These are phyloP conservation scores for Paramecium sonneborni DNA, from an alignment of 73 alveolate species.

Conservation along the genomic window DNA sequence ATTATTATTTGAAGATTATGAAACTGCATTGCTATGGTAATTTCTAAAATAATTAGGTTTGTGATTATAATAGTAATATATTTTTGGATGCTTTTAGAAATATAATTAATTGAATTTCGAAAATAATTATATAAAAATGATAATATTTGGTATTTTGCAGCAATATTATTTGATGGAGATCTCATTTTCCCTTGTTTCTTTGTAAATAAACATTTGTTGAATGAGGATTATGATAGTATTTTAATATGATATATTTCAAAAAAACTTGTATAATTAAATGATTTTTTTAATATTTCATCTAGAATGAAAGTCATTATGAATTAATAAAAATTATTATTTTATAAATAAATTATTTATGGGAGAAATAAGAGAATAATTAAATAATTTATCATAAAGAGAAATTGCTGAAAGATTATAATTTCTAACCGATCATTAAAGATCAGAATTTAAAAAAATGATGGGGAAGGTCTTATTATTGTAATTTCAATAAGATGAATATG, in stretches of 20 bases:
- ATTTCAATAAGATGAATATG: conserved; percentile 31
- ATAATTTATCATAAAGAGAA: background rate
- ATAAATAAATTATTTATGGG: conserved; percentile 25
- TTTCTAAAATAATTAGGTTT: background rate
- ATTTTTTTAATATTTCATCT: no score
- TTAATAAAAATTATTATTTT: background rate
- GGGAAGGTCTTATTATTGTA: background rate
- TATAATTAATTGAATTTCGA: conserved; percentile 26
- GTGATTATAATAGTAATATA: background rate
- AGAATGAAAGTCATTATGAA: no score
- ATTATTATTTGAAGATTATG: background rate
- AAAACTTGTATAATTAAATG: background rate
- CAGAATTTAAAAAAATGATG: conserved; percentile 2
- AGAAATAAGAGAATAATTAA: conserved; percentile 13
- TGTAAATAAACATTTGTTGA: background rate
- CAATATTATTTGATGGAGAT: conserved; percentile 21
- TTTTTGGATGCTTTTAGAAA: background rate
- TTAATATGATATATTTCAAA: background rate
- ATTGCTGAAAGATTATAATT: conserved; percentile 25
- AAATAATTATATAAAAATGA: background rate
- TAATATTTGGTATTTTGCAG: conserved; percentile 21
- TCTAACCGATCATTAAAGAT: conserved; percentile 29
- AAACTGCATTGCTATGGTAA: background rate
- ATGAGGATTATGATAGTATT: background rate
- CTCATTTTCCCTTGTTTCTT: conserved; percentile 6